Conservation (phyloP, 2,329 filamentous ascomycete genomes). For the Fusarium phyllophilum region DNA sequence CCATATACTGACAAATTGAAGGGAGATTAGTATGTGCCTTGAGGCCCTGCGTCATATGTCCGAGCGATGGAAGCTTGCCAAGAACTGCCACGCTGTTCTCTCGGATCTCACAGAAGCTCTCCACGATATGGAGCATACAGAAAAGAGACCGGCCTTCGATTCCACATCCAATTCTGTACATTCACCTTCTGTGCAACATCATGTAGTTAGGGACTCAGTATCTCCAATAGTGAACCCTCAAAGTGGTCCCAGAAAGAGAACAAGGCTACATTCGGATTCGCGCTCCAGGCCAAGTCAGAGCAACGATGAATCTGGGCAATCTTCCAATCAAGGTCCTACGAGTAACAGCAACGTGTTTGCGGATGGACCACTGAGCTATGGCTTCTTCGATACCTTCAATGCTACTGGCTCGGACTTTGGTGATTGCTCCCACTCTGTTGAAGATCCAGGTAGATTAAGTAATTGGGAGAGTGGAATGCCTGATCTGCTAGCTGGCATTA, state of each 20-base stretch:
- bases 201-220: too few species aligned
- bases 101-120: not conserved
- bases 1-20: not conserved
- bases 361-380: not conserved
- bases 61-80: not conserved
- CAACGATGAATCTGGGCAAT: too few species aligned
- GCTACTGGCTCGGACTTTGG: not conserved
- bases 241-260: not conserved
- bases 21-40: not conserved
- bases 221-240: not conserved
- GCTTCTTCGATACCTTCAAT: not conserved
- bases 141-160: not conserved
- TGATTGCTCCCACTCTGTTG: accelerated
- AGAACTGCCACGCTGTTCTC: not conserved
- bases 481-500: not conserved
- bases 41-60: not conserved
- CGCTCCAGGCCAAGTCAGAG: not conserved
- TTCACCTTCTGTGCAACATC: too few species aligned
- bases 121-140: not conserved
- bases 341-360: not conserved
- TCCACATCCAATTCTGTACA: too few species aligned
- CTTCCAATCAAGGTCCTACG: not conserved
- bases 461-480: not conserved
- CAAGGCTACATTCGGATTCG: not conserved
- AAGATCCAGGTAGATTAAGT: not conserved